Base-by-base conservation (phyloP, 441 rosid genomes). In the Arabidopsis hybrid region DNA sequence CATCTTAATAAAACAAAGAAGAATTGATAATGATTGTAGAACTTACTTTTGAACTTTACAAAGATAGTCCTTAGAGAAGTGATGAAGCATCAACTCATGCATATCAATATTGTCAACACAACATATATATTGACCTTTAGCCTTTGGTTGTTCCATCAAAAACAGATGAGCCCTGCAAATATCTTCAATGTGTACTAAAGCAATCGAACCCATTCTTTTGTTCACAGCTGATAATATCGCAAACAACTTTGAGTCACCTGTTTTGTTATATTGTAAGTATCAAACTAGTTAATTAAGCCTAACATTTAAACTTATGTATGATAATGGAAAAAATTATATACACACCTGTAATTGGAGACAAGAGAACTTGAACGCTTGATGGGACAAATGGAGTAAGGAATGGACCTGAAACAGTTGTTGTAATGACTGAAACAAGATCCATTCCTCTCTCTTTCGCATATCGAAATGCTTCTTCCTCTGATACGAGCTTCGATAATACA, bases 121-220 rank as follows among this genome's bases (percentile, higher is more conserved):
- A 75, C 97, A 88, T 39, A 91, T 70, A 68, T 85, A 91, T 75
- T 73, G 83, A 60, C 97, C 96, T 66, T 86, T 49, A 74, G 89
- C 91, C 38, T 69, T 62, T 13, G 67, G 31, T 14, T 82, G 79
- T 80, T 89, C 85, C 96, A 93, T 91, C 35, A 93, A 83, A 75
- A 91, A 90, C 64, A 87, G 31, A 72, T 90, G 98, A 1, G 89
- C 95, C 8, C 68, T 74, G 82, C 97, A 90, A 69, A 87, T 81
- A 76, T 91, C 98, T 61, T 90, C 91, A 40, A 87, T 82, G 74
- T 91, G 98, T 61, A 87, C 93, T 8, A 91, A 78, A 34, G 89
- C 88, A 52, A 91, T 74, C 10, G 97, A 88, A 36, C 97, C 93
- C 90, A 91, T 89, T 79, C 96, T 83, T 16, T 76, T 74, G 67